Base-by-base conservation (phyloP, 2,329 filamentous ascomycete genomes). In the Penicillium freii region DNA sequence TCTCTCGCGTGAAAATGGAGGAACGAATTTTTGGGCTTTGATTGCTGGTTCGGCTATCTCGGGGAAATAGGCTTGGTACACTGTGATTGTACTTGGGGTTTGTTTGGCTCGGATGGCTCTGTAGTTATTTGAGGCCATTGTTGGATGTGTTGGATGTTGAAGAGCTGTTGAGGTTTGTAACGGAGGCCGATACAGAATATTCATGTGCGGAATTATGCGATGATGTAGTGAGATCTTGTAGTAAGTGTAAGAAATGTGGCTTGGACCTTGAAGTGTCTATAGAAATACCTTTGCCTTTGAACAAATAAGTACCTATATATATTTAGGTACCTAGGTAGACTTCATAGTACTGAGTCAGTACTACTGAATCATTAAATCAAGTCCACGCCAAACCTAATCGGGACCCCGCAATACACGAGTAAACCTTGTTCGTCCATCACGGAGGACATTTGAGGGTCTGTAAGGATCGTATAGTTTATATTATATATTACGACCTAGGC, bases 61-160 rank as follows among this genome's bases (percentile, higher is more conserved):
- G 21, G 71, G 39, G 27, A 77, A 78, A 71, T 87, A 87, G 23
- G 84, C 85, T 71, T 87, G 84, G 70, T 87, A 87, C 56, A 87
- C 78, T 4, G 82, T 86, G 60, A 87, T 82, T 29, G 80, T 83
- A 2, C 76, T 62, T 7, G 73, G 63, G 59, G 82, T 78, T 67
- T 81, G 80, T 17, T 66, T 58, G 15, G 83, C 83, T 36, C 84
- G 81, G 58, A 86, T 82, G 58, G 84, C 78, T 51, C 80, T 78
- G 63, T 77, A 77, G 40, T 6, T 13, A n/a, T 33, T 42, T 36
- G 53, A 36, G 5, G 39, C 2, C 39, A 44, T 56, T 50, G 1
- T 17, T 33, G 23, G 31, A n/a, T 21, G 7, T 25, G 29, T 10
- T 5, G 5, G 19, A 5, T 23, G 15, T 33, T 15, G 7, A 33